Percentiles rank a stretch among this genome's conserved stretches.
These are phyloP conservation scores for Oryza glumipatula DNA, from an alignment of 176 grass and related monocot genomes.

Conservation along the genomic window DNA sequence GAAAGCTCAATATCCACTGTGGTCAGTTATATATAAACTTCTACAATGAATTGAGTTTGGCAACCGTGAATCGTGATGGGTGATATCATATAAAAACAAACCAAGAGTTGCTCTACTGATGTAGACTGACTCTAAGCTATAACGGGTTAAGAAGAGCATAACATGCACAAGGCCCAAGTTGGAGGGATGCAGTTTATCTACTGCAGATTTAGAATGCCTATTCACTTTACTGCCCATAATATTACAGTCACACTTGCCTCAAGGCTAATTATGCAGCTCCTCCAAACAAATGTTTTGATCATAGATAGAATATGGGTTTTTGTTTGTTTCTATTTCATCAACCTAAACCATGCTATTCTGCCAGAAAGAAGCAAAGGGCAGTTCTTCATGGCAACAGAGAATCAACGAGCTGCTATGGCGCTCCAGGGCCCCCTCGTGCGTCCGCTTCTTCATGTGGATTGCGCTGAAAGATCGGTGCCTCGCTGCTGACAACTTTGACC, in stretches of 20 bases:
- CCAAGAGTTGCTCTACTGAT: background rate
- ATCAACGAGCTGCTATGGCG: no score
- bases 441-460: no score
- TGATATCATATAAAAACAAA: conserved; percentile 9
- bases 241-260: background rate
- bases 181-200: background rate
- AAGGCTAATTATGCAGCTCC: background rate
- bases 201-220: conserved; percentile 25
- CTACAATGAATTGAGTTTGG: background rate
- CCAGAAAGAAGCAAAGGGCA: background rate
- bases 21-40: background rate
- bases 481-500: no score
- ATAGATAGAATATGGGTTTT: conserved; percentile 28
- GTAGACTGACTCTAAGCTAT: no score
- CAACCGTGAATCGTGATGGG: background rate
- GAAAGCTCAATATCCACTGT: conserved; percentile 2
- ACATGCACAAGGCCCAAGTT: background rate
- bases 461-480: no score
- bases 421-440: no score
- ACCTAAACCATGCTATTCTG: background rate
- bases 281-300: conserved; percentile 22
- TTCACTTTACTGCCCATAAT: background rate
- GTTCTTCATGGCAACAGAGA: no score
- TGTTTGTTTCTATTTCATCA: conserved; percentile 18
- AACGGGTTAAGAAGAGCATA: no score